These are phyloP conservation scores for Neurospora sp. DNA, from an alignment of 495 filamentous ascomycete genomes.

Conservation along the genomic window DNA sequence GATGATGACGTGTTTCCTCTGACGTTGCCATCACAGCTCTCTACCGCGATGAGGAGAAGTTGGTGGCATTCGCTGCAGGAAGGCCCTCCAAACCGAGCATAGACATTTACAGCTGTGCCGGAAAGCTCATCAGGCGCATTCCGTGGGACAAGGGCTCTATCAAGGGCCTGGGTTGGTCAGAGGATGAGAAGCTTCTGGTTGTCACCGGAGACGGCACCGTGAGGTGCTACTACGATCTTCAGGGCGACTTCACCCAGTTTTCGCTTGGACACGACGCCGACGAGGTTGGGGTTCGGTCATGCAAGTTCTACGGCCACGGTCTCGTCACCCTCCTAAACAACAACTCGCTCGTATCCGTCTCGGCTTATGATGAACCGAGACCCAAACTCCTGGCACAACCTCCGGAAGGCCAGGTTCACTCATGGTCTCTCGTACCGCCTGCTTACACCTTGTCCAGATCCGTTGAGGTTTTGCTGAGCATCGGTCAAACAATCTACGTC, in stretches of 20 bases:
- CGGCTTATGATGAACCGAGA: constrained; percentile 81
- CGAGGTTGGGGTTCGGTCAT: constrained; percentile 73
- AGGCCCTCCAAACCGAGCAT: constrained; percentile 72
- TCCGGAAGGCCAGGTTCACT: constrained; percentile 68
- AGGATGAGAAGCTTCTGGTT: constrained; percentile 86
- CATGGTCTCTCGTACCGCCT: constrained; percentile 85
- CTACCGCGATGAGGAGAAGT: constrained; percentile 76
- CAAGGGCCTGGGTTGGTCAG: constrained; percentile 89
- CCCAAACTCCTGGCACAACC: constrained; percentile 72
- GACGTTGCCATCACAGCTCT: constrained; percentile 48
- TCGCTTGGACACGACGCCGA: constrained; percentile 87
- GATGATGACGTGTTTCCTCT: neutral
- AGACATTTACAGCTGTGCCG: constrained; percentile 88
- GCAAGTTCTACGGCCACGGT: constrained; percentile 82
- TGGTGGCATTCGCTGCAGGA: constrained; percentile 63
- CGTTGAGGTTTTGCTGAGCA: constrained; percentile 85
- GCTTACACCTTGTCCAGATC: constrained; percentile 86
- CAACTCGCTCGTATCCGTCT: constrained; percentile 77
- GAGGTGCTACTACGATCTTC: constrained; percentile 80
- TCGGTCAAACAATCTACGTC: constrained; percentile 73
- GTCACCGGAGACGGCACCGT: constrained; percentile 86
- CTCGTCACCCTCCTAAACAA: constrained; percentile 90
- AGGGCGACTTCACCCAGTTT: constrained; percentile 92
- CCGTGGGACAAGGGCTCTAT: constrained; percentile 89
- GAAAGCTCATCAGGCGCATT: constrained; percentile 58